Evolutionary conservation across 2,329 filamentous ascomycete species (phyloP).

Genomic region (Verticillium klebahnii): DNA sequence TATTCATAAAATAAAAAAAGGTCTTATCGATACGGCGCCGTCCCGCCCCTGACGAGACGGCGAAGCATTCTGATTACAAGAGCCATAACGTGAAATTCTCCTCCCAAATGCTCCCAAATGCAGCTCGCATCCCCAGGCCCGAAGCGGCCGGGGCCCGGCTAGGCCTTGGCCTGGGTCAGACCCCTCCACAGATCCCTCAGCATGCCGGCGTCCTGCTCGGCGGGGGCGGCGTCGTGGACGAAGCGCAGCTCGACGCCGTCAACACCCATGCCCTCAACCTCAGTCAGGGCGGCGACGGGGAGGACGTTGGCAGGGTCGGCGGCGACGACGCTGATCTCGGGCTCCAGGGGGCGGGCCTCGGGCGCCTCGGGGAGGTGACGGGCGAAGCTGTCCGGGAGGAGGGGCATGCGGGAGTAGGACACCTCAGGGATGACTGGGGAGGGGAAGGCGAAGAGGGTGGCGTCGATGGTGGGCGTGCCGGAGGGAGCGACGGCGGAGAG

Average conservation of each 20-base stretch:
- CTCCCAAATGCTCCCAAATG: neutral
- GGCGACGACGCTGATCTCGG: conserved; percentile 52
- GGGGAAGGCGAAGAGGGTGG: conserved; percentile 46
- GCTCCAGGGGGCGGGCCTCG: conserved; percentile 34
- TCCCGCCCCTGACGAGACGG: neutral
- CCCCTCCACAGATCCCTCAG: conserved; percentile 52
- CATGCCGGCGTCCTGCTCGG: conserved; percentile 37
- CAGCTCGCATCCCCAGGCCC: neutral
- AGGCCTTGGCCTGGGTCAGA: conserved; percentile 42
- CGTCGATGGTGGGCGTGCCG: conserved; percentile 39
- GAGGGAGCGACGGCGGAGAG: conserved; percentile 30
- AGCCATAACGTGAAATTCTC: neutral
- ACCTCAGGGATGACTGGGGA: conserved; percentile 25
- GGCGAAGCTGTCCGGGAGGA: conserved; percentile 55
- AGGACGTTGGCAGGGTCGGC: conserved; percentile 49
- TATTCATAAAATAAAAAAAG: neutral
- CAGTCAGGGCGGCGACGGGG: conserved; percentile 46
- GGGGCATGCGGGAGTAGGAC: conserved; percentile 47
- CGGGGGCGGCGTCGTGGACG: conserved; percentile 30
- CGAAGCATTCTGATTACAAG: neutral
- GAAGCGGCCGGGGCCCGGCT: neutral
- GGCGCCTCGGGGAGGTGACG: conserved; percentile 36
- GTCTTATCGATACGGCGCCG: neutral
- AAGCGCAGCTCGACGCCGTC: conserved; percentile 54
- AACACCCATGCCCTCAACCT: conserved; percentile 53